phyloP scores from a whole-genome alignment of 495 filamentous ascomycete genomes.

The Cryomyces antarcticus region DNA sequence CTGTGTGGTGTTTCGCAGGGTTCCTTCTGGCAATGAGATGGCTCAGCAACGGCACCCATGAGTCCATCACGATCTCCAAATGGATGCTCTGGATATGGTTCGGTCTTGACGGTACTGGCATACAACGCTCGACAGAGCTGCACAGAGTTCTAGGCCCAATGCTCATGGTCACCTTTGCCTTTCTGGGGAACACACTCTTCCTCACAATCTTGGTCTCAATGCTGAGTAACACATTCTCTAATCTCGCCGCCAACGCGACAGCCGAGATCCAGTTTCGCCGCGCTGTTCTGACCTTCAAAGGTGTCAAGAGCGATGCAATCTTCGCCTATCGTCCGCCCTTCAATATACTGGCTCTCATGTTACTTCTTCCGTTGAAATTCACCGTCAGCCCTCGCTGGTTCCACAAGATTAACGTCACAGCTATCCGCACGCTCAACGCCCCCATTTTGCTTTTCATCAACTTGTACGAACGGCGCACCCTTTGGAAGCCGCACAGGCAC shows the following conservation, averaged over 20 bases:
- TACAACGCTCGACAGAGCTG: constrained; percentile 41
- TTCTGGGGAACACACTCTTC: constrained; percentile 58
- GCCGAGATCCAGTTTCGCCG: constrained; percentile 53
- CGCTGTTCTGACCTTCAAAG: constrained; percentile 54
- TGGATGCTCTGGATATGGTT: constrained; percentile 79
- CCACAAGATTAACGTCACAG: constrained; percentile 53
- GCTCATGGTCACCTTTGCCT: constrained; percentile 51
- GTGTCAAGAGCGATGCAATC: constrained; percentile 52
- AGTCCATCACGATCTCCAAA: constrained; percentile 38
- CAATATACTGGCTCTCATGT: constrained; percentile 44
- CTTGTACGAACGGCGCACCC: constrained; percentile 31
- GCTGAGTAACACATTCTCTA: constrained; percentile 50
- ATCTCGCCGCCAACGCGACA: constrained; percentile 39
- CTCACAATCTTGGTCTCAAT: constrained; percentile 58
- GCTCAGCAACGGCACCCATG: constrained; percentile 29
- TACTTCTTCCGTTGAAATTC: constrained; percentile 46
- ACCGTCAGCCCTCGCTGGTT: constrained; percentile 48
- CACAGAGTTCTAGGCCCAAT: constrained; percentile 46
- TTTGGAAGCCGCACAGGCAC: constrained; percentile 14
- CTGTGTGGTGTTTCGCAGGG: constrained; percentile 51
- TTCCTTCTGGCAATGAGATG: constrained; percentile 52
- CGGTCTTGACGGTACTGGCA: constrained; percentile 51
- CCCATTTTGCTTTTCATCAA: constrained; percentile 42
- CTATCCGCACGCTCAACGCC: constrained; percentile 41
- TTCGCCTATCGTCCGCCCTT: constrained; percentile 58